Percentiles rank a stretch among this genome's conserved stretches.
Evolutionary conservation across 106 monocot species (phyloP).

Genomic region (Triglochin maritima): DNA sequence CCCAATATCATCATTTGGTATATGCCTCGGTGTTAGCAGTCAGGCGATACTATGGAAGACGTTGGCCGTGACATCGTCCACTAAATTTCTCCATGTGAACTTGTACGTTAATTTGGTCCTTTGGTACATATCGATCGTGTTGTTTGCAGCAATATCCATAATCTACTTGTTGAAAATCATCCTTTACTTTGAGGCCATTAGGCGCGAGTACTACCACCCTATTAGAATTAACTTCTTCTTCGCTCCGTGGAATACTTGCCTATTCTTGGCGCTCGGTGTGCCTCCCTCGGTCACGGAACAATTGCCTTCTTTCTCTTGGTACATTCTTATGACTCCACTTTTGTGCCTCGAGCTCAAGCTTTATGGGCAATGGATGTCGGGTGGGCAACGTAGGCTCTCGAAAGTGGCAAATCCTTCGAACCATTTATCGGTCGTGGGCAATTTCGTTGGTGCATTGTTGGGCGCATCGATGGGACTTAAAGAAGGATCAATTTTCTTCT

Average conservation of each 20-base stretch:
- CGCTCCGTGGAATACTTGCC: constrained; percentile 34
- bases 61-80: constrained; percentile 10
- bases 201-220: constrained; percentile 18
- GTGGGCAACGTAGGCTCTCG: constrained; percentile 24
- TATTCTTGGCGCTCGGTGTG: constrained; percentile 49
- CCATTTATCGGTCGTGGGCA: constrained; percentile 69
- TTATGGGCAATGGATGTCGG: constrained; percentile 32
- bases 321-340: constrained; percentile 64
- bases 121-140: constrained; percentile 10
- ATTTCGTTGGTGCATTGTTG: constrained; percentile 78
- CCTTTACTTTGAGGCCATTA: constrained; percentile 15
- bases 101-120: constrained; percentile 7
- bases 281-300: constrained; percentile 27
- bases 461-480: constrained; percentile 46
- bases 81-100: constrained; percentile 10
- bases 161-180: constrained; percentile 16
- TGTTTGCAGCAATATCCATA: constrained; percentile 3
- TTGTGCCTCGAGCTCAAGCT: constrained; percentile 79
- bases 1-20: constrained; percentile 23
- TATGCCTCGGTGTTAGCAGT: constrained; percentile 26
- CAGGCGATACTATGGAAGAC: constrained; percentile 26
- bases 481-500: constrained; percentile 40
- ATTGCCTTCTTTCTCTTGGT: constrained; percentile 40
- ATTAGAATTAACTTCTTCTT: constrained; percentile 24
- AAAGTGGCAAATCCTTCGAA: constrained; percentile 72